These are phyloP conservation scores for Pseudocercospora cruenta DNA, from an alignment of 2,329 filamentous ascomycete species.

Conservation along the genomic window DNA sequence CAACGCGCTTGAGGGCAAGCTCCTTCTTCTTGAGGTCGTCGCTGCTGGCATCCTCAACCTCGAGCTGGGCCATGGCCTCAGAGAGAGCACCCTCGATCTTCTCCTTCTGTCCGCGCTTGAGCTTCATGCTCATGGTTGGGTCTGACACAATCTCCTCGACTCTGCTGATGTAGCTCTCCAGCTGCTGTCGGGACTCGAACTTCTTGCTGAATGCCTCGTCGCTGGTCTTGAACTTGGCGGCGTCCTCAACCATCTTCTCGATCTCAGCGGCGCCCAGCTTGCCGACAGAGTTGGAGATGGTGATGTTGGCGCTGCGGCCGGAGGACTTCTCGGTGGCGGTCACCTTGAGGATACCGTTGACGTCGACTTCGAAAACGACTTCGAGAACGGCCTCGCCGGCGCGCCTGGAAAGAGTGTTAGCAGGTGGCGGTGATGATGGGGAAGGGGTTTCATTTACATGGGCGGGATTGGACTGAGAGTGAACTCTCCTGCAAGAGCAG, in stretches of 20 bases:
- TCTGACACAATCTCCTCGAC: constrained; percentile 99
- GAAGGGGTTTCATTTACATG: neutral
- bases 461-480: constrained; percentile 52
- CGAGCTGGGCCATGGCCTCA: constrained; percentile 96
- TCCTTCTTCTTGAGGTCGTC: constrained; percentile 99
- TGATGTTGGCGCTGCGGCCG: constrained; percentile 97
- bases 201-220: constrained; percentile 99
- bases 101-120: constrained; percentile 99
- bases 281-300: constrained; percentile 98
- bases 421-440: neutral
- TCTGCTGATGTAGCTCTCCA: constrained; percentile 97
- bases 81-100: constrained; percentile 97
- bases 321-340: constrained; percentile 99
- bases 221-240: constrained; percentile 97
- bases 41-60: constrained; percentile 86
- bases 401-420: neutral
- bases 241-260: constrained; percentile 96
- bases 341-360: constrained; percentile 97
- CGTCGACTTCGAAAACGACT: constrained; percentile 98
- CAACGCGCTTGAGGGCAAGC: constrained; percentile 92
- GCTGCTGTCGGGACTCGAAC: constrained; percentile 98
- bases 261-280: constrained; percentile 95
- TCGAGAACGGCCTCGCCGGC: constrained; percentile 93
- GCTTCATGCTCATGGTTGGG: constrained; percentile 91
- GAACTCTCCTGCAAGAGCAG: constrained; percentile 67